phyloP scores from a whole-genome alignment of 2,329 filamentous ascomycete genomes.

The Colletotrichum salicis region DNA sequence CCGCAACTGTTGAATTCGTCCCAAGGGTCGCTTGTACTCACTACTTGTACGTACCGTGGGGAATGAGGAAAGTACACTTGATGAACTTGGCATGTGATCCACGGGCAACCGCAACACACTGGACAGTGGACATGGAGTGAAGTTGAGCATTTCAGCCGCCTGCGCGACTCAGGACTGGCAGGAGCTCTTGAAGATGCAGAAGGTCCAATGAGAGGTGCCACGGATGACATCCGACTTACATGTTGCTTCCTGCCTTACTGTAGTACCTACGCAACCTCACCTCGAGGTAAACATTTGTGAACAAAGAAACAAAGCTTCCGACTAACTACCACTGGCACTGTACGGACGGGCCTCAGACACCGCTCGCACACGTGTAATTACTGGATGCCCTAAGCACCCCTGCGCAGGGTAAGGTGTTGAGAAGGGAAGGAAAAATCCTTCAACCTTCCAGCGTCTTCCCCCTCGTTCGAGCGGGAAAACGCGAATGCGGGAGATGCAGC shows the following conservation, averaged over 20 bases:
- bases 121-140: neutral
- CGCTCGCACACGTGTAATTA: neutral
- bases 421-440: conserved; percentile 13
- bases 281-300: neutral
- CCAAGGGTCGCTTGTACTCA: neutral
- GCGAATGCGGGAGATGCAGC: neutral
- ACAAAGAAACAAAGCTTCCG: neutral
- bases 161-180: neutral
- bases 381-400: conserved; percentile 17
- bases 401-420: neutral
- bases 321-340: conserved; percentile 1
- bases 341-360: conserved; percentile 10
- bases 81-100: conserved; percentile 8
- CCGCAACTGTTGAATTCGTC: conserved; percentile 17
- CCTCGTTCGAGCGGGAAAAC: neutral
- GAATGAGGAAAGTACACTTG: neutral
- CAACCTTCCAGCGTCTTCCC: conserved; percentile 31
- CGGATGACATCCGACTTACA: neutral
- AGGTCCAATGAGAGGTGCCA: neutral
- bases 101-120: too few species aligned
- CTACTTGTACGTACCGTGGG: neutral
- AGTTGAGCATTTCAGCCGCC: conserved; percentile 2
- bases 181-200: neutral
- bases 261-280: neutral
- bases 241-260: neutral